phyloP scores from a whole-genome alignment of 306 rosid genomes.

The Malus sieversii region DNA sequence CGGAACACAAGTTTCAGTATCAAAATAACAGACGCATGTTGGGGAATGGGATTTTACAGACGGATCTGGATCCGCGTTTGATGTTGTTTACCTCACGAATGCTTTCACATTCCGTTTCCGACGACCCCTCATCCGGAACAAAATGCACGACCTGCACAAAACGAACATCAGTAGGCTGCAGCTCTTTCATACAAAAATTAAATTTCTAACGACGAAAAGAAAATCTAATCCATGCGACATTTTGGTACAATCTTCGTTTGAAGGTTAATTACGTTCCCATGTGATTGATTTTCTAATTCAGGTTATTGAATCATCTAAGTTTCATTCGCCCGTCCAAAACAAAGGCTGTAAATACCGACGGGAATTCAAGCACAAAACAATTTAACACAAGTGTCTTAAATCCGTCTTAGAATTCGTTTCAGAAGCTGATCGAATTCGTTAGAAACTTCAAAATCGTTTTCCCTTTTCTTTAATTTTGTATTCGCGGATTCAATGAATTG shows the following conservation, averaged over 20 bases:
- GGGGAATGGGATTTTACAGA: not conserved
- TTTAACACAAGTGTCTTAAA: not conserved
- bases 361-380: not conserved
- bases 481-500: not conserved
- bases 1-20: not conserved
- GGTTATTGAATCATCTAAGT: not conserved
- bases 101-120: slow-evolving; percentile 36
- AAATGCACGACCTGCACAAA: slow-evolving; percentile 71
- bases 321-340: not conserved
- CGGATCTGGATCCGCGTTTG: not conserved
- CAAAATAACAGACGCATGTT: not conserved
- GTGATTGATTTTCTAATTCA: not conserved
- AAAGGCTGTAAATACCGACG: not conserved
- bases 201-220: not conserved
- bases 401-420: not conserved
- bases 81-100: slow-evolving; percentile 54
- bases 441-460: not conserved
- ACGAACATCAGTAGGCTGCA: not conserved
- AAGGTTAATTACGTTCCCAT: not conserved
- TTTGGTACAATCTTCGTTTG: not conserved
- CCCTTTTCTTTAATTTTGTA: not conserved
- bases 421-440: not conserved
- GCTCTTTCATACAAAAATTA: not conserved
- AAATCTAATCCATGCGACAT: not conserved
- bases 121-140: slow-evolving; percentile 40